A percentile compares a stretch with the other conserved stretches of the same genome.
phyloP scores from a whole-genome alignment of 1,284 basidiomycete species.

The Exobasidium rhododendri region DNA sequence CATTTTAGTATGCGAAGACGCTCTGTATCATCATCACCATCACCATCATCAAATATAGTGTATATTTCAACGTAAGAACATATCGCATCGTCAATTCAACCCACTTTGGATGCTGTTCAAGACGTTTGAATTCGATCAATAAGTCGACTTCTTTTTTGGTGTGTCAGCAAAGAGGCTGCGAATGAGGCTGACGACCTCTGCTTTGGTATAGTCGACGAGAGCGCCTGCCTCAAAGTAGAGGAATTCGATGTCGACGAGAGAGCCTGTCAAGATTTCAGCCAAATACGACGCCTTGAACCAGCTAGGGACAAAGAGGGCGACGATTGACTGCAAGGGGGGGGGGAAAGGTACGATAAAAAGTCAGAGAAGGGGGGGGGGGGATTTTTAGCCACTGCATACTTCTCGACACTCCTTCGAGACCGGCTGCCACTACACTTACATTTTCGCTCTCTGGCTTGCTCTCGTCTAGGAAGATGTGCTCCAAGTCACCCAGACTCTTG shows the following conservation, averaged over 20 bases:
- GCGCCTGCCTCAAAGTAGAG: slow-evolving; percentile 81
- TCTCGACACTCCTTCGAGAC: slow-evolving; percentile 59
- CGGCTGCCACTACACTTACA: too few species aligned
- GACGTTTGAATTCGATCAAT: slow-evolving; percentile 36
- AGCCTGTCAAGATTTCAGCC: slow-evolving; percentile 45
- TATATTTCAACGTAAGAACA: not conserved
- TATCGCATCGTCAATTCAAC: not conserved
- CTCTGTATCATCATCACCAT: not conserved
- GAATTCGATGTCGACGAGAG: slow-evolving; percentile 74
- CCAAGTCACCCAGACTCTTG: slow-evolving; percentile 69
- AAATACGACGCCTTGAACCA: slow-evolving; percentile 54
- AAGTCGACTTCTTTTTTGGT: slow-evolving; percentile 32
- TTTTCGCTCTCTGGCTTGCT: slow-evolving; percentile 39
- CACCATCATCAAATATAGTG: not conserved
- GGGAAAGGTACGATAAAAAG: not conserved
- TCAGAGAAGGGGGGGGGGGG: not conserved
- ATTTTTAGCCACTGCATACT: slow-evolving; percentile 14
- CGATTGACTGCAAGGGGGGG: slow-evolving; percentile 56
- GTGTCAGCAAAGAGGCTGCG: slow-evolving; percentile 74
- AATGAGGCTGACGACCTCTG: slow-evolving; percentile 77
- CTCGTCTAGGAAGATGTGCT: slow-evolving; percentile 70
- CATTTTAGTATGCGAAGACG: not conserved
- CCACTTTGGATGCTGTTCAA: not conserved
- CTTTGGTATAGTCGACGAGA: slow-evolving; percentile 80
- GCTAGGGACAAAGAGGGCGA: slow-evolving; percentile 42